Percentiles rank a stretch among this genome's conserved stretches.
Evolutionary conservation across 164 flowering plant species (phyloP).

Genomic region (Sextonia rubra): DNA sequence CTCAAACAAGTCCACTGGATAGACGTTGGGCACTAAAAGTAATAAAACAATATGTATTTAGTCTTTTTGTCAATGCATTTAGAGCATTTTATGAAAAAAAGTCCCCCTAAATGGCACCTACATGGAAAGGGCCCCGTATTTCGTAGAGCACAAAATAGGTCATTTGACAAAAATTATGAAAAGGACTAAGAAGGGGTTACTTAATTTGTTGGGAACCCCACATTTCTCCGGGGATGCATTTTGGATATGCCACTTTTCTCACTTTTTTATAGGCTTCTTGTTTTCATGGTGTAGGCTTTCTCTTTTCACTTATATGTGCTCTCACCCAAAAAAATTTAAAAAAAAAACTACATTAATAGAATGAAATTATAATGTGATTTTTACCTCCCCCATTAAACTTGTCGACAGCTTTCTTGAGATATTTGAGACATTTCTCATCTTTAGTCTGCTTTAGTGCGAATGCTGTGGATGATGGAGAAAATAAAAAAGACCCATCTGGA

Average conservation of each 20-base stretch:
- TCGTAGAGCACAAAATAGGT: too few relatives aligned
- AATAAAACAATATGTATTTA: neutral
- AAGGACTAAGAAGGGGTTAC: too few relatives aligned
- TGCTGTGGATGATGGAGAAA: constrained; percentile 94
- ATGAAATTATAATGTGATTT: neutral
- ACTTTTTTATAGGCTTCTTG: too few relatives aligned
- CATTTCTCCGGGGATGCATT: neutral
- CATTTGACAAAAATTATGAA: too few relatives aligned
- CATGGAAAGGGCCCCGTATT: too few relatives aligned
- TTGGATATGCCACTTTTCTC: neutral
- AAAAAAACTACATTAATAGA: too few relatives aligned
- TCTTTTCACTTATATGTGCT: too few relatives aligned
- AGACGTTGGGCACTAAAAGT: constrained; percentile 76
- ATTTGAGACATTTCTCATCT: constrained; percentile 56
- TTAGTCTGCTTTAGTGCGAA: constrained; percentile 80
- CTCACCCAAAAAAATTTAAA: too few relatives aligned
- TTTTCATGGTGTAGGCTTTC: too few relatives aligned
- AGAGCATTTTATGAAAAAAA: too few relatives aligned
- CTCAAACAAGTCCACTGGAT: constrained; percentile 76
- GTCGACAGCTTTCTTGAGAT: constrained; percentile 46
- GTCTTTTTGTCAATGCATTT: neutral
- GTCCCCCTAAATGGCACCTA: too few relatives aligned
- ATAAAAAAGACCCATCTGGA: constrained; percentile 83
- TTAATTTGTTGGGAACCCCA: too few relatives aligned
- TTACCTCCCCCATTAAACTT: constrained; percentile 94